Percentiles rank a stretch among this genome's conserved stretches.
Evolutionary conservation across 2,329 filamentous ascomycete genomes (phyloP).

Genomic region (Hypocreales sp.): DNA sequence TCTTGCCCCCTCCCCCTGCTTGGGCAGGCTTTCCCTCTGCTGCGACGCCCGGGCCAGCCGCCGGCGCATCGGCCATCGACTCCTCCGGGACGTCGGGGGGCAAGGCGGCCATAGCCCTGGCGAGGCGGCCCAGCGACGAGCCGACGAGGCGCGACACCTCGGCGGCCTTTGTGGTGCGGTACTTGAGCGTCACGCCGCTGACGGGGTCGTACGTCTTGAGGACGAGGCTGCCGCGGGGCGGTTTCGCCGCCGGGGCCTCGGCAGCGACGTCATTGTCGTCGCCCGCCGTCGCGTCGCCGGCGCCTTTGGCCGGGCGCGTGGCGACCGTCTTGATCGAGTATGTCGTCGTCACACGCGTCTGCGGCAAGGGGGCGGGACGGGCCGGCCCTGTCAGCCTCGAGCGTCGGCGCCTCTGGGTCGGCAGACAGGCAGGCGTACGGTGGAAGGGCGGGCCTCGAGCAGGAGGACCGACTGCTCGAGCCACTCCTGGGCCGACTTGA

Average conservation of each 20-base stretch:
- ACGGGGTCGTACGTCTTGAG: conserved; percentile 82
- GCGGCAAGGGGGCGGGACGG: conserved; percentile 1
- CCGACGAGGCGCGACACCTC: conserved; percentile 71
- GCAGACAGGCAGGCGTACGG: too few species aligned
- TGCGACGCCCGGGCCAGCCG: conserved; percentile 3
- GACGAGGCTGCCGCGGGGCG: conserved; percentile 54
- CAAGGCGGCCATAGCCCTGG: conserved; percentile 49
- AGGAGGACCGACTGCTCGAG: conserved; percentile 76
- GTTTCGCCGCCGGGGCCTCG: conserved; percentile 18
- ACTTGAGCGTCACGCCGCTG: conserved; percentile 75
- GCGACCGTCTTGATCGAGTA: conserved; percentile 58
- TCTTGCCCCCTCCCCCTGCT: conserved; percentile 27
- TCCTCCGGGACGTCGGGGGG: conserved; percentile 24
- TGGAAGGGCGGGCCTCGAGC: conserved; percentile 70
- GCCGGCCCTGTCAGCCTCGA: neutral
- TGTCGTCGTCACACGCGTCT: conserved; percentile 87
- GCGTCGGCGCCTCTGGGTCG: neutral
- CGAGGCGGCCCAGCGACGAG: conserved; percentile 58
- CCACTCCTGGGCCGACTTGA: conserved; percentile 77
- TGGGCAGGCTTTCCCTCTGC: neutral
- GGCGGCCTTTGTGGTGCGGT: conserved; percentile 77
- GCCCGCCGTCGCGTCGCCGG: conserved; percentile 12
- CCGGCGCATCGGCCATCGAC: conserved; percentile 23
- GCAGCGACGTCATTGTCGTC: conserved; percentile 8
- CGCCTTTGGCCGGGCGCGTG: conserved; percentile 10